Conservation (phyloP, 306 rosid genomes). For the Prunus kanzakura region DNA sequence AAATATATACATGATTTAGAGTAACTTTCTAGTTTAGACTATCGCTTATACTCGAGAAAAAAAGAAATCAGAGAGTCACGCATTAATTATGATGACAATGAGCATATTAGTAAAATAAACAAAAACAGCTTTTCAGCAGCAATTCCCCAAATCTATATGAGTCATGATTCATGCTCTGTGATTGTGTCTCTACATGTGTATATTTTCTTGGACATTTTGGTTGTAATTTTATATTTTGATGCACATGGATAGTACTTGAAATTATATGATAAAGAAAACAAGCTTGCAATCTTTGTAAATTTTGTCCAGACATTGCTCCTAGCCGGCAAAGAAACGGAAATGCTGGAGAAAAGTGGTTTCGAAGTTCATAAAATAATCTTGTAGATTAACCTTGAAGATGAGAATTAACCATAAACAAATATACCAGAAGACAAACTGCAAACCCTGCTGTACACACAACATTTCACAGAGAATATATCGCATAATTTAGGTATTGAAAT, state of each 20-base stretch:
- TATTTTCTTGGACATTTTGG: not conserved
- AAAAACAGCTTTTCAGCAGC: not conserved
- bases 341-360: constrained; percentile 34
- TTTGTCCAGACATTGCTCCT: constrained; percentile 21
- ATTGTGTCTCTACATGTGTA: not conserved
- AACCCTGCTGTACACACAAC: constrained; percentile 16
- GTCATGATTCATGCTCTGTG: not conserved
- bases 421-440: constrained; percentile 23
- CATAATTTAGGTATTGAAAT: constrained; percentile 5
- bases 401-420: constrained; percentile 4
- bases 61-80: too few species aligned
- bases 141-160: not conserved
- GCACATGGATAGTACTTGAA: constrained; percentile 1
- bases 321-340: constrained; percentile 26
- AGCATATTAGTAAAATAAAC: not conserved
- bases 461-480: not conserved
- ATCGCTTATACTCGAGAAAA: too few species aligned
- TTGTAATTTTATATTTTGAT: not conserved
- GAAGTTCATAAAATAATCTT: constrained; percentile 37
- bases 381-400: constrained; percentile 20
- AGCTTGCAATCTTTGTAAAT: constrained; percentile 12
- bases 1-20: not conserved
- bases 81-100: too few species aligned
- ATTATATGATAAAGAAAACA: not conserved
- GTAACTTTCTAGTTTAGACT: too few species aligned